These are phyloP conservation scores for Hypomontagnella submonticulosa DNA, from an alignment of 495 filamentous ascomycete genomes.

Conservation along the genomic window DNA sequence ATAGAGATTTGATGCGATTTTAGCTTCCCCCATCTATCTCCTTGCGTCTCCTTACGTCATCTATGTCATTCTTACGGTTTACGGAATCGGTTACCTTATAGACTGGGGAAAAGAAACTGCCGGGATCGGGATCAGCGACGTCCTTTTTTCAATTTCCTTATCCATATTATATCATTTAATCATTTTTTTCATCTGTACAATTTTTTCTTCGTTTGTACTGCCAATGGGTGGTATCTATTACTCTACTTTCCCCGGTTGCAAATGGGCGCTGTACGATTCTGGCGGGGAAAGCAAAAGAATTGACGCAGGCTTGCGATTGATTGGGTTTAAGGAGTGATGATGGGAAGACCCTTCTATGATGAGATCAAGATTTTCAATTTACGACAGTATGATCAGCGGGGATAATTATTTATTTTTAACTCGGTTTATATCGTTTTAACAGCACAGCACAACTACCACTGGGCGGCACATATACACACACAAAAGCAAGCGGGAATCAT, in stretches of 20 bases:
- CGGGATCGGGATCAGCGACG: conserved; percentile 42
- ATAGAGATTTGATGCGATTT: conserved; percentile 11
- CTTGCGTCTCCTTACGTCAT: conserved; percentile 34
- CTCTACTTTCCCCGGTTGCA: background rate
- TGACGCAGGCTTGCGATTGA: conserved; percentile 9
- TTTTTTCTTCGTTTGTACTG: conserved; percentile 17
- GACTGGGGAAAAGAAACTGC: conserved; percentile 37
- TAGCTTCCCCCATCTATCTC: conserved; percentile 8
- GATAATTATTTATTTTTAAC: conserved; percentile 11
- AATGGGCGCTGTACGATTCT: conserved; percentile 35
- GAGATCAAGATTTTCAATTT: conserved; percentile 32
- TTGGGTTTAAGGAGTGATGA: conserved; percentile 10
- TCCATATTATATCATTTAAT: conserved; percentile 30
- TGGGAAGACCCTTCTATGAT: conserved; percentile 8
- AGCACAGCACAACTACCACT: background rate
- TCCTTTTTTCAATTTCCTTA: conserved; percentile 16
- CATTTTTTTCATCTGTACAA: conserved; percentile 37
- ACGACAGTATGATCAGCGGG: conserved; percentile 45
- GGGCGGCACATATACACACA: too few relatives aligned
- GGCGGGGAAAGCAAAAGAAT: conserved; percentile 18
- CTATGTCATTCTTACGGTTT: conserved; percentile 10
- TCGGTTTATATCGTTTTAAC: conserved; percentile 14
- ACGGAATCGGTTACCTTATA: conserved; percentile 37
- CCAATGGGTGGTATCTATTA: conserved; percentile 18
- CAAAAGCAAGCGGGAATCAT: too few relatives aligned